Base-by-base conservation (phyloP, 352 stramenopile genomes). In the Phytopythium helicoides region DNA sequence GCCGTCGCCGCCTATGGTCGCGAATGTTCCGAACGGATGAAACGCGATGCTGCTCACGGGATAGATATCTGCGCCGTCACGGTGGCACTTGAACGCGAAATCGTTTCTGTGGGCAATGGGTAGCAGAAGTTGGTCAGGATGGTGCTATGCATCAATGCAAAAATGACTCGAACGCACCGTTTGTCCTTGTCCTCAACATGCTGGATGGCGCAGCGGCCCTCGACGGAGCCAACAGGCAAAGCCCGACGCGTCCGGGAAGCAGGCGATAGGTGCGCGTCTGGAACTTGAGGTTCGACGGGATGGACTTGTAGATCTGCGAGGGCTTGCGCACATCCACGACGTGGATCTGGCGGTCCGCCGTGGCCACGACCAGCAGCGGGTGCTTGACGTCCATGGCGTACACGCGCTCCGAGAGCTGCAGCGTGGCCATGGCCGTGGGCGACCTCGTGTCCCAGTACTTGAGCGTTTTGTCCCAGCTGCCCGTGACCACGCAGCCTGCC, bases 371-470 rank as follows among this genome's bases (percentile, higher is more conserved):
- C 22, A 98, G 80, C 48, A 98, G 70, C 62, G 88, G 93, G 48
- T 93, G 84, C 52, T 89, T 87, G 8, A 90, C 89, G 64, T 99
- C 96, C 80, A 99, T 92, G 57, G 84, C 88, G 70, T 98, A 98
- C 31, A 84, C 85, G 54, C 93, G 82, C 63, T 98, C 93, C 21
- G 93, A 96, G 7, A 99, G 76, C 56, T 96, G 84, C 44, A 99
- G 71, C 1, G 71, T 79, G 16, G 80, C 87, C 51, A 92, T 95
- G 15, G 95, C 83, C 42, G 83, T 96, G 6, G 89, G 87, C 59
- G 78, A 86, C 36, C 95, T 73, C 33, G 82, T 94, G 67, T 99
- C 96, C 96, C 96, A 99, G 69, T 98, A 99, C 79, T 97, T 98
- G 53, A 99, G 55, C 41, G 91, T 96, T 53, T 96, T 95, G 77